phyloP scores from a whole-genome alignment of 192 early-diverging fungal species.

The Neocallimastix lanati region DNA sequence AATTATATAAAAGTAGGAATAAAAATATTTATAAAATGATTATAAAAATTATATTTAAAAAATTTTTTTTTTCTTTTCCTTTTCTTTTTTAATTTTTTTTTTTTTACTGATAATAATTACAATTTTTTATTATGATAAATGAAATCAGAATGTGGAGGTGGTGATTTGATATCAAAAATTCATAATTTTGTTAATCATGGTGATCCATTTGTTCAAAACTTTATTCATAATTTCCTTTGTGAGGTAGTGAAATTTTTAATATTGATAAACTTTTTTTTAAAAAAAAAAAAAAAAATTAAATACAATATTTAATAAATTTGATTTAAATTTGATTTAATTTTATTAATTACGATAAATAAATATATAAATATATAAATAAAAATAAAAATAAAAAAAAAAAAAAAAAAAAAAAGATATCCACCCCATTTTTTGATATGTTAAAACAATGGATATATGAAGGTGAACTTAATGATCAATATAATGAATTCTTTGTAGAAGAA shows the following conservation, averaged over 20 bases:
- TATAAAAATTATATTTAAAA: too few relatives aligned
- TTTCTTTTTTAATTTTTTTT: too few relatives aligned
- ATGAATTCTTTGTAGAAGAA: conserved; percentile 70
- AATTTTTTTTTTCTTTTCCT: too few relatives aligned
- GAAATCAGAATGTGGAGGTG: conserved; percentile 37
- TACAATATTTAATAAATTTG: too few relatives aligned
- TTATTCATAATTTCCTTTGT: conserved; percentile 54
- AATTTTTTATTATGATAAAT: not conserved
- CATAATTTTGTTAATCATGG: conserved; percentile 76
- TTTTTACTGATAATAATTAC: too few relatives aligned
- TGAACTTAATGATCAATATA: conserved; percentile 76
- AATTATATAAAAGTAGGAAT: conserved; percentile 28
- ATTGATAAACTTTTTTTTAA: too few relatives aligned
- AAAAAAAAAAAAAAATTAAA: too few relatives aligned
- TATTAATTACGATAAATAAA: too few relatives aligned
- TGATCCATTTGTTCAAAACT: conserved; percentile 68
- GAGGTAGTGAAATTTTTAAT: conserved; percentile 19
- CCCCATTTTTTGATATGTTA: conserved; percentile 82
- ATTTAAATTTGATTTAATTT: too few relatives aligned
- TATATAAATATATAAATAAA: too few relatives aligned
- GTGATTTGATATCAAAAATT: conserved; percentile 50
- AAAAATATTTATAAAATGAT: conserved; percentile 6
- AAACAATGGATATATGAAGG: conserved; percentile 85
- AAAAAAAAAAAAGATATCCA: conserved; percentile 28
- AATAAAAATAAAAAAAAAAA: too few relatives aligned